Base-by-base conservation (phyloP, 2,329 filamentous ascomycete genomes). In the Gaeumannomyces sp. region DNA sequence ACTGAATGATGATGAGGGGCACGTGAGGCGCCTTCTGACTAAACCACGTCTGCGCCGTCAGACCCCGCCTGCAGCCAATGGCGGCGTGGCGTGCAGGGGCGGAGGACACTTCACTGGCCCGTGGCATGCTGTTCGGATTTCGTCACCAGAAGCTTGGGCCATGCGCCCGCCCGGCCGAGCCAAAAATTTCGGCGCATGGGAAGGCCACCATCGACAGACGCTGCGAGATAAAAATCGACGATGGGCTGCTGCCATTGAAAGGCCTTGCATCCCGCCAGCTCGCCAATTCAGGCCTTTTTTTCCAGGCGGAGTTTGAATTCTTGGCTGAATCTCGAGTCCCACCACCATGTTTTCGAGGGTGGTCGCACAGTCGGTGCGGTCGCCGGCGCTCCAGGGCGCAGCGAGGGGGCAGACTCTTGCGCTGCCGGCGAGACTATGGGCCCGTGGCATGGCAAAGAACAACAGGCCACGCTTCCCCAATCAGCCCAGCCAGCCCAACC, bases 371-470 rank as follows among this genome's bases (percentile, higher is more conserved):
- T 27, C 62, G 35, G 14, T 53, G 62, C 62, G 62, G 33, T 35
- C 62, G 57, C 56, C 62, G 14, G 56, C 19, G 31, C 56, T 60
- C 14, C 62, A 60, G n/a, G 29, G 28, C 27, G 57, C 57, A 25
- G 35, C 57, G 11, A 19, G 57, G 19, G 33, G 45, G 10, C 25
- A 27, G 22, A 14, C 56, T n/a, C 28, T 53, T 58, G 56, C 45
- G 19, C 22, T 60, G 38, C 31, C 56, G n/a, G n/a, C 62, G 28
- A 57, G 56, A 50, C 33, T 31, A 59, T 64, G 62, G 62, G 45
- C 62, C 19, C 53, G 62, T 22, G 62, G 62, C 6, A 59, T 64
- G 57, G 62, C 62, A n/a, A 60, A 64, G 35, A 29, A 64, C 62
- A 64, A 50, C 62, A 64, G 38, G 13, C 62, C 62, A 25, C 7